Evolutionary conservation across 2,329 filamentous ascomycete species (phyloP).

Genomic region (Paramyrothecium sp.): DNA sequence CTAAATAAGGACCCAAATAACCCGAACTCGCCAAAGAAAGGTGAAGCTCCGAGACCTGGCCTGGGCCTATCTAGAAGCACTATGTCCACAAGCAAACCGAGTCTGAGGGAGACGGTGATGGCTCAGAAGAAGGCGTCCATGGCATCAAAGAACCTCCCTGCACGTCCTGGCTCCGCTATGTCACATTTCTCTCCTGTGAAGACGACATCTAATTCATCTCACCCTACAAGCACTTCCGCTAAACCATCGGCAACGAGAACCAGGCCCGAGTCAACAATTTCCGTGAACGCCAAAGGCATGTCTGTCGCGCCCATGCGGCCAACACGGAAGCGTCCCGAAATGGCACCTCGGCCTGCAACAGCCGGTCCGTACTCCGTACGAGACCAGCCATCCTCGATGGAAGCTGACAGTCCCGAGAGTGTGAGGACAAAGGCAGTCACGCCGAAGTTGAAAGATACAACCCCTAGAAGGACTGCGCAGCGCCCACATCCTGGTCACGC

Average conservation of each 20-base stretch:
- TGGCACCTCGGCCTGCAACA: conserved; percentile 59
- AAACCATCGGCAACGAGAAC: conserved; percentile 36
- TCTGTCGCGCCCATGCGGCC: conserved; percentile 65
- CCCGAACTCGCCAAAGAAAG: conserved; percentile 64
- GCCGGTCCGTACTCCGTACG: conserved; percentile 65
- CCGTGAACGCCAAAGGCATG: conserved; percentile 53
- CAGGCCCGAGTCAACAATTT: conserved; percentile 42
- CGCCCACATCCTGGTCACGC: conserved; percentile 46
- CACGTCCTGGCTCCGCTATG: conserved; percentile 64
- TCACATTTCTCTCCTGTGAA: conserved; percentile 56
- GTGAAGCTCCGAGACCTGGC: conserved; percentile 50
- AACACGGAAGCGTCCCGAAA: conserved; percentile 55
- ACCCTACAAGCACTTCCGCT: conserved; percentile 19
- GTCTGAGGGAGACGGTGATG: conserved; percentile 78
- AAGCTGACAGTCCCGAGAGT: conserved; percentile 43
- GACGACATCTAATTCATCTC: conserved; percentile 33
- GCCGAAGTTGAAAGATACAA: conserved; percentile 49
- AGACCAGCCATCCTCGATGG: conserved; percentile 36
- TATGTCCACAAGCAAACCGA: conserved; percentile 57
- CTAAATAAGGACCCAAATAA: conserved; percentile 84
- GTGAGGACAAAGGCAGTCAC: conserved; percentile 45
- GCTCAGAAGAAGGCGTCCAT: conserved; percentile 70
- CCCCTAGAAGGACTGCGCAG: conserved; percentile 50
- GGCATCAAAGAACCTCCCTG: conserved; percentile 48
- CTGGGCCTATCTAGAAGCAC: conserved; percentile 63